These are phyloP conservation scores for Pichia sp. DNA, from an alignment of 1,139 yeast species.

Conservation along the genomic window DNA sequence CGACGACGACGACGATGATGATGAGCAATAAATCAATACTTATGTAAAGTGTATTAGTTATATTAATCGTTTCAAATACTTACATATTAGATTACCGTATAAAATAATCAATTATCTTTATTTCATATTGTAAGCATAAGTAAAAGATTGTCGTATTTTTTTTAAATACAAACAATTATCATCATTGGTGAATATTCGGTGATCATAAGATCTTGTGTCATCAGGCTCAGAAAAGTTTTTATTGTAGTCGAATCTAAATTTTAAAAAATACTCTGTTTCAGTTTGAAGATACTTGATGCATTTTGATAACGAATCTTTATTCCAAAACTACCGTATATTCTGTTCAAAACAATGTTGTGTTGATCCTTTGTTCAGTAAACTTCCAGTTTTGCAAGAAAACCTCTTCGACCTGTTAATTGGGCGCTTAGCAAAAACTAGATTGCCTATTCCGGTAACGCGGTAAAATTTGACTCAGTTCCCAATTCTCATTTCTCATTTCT, in stretches of 20 bases:
- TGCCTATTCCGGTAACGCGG: conserved; percentile 16
- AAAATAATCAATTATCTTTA: background rate
- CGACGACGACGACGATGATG: conserved; percentile 20
- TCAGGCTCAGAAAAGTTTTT: too few species aligned
- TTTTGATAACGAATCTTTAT: too few species aligned
- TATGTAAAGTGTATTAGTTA: background rate
- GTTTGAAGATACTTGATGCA: too few species aligned
- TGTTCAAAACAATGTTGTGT: too few species aligned
- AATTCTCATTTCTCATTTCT: conserved; percentile 2
- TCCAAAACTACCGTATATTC: too few species aligned
- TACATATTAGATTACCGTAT: background rate
- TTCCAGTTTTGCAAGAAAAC: too few species aligned
- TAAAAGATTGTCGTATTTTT: background rate
- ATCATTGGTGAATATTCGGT: too few species aligned
- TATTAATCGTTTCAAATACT: background rate
- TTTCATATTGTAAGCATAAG: background rate
- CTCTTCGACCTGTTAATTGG: background rate
- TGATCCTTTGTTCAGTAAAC: too few species aligned
- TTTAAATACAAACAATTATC: too few species aligned
- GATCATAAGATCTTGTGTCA: too few species aligned
- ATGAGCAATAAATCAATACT: background rate
- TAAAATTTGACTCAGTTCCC: conserved; percentile 14
- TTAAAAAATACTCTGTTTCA: too few species aligned
- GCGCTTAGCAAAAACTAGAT: background rate
- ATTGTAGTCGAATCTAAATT: too few species aligned